Conservation (phyloP, 164 flowering plant species). For the Aristolochia contorta region DNA sequence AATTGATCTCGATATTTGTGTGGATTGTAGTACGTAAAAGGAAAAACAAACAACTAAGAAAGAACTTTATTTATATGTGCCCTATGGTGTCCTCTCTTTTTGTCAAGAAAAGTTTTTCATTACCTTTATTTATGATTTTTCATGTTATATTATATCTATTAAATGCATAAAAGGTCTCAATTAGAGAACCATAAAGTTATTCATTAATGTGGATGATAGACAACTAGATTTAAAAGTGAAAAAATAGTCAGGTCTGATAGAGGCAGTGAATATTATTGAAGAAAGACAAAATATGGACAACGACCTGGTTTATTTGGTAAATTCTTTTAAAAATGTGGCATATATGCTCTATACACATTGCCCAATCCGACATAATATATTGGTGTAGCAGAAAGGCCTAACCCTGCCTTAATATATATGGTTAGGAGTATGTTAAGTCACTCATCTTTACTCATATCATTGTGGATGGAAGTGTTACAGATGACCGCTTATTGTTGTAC, state of each 20-base stretch:
- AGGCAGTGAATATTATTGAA: background rate
- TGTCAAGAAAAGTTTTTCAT: background rate
- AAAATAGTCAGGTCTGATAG: background rate
- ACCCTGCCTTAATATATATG: slow-evolving; percentile 1
- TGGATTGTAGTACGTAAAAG: too few relatives aligned
- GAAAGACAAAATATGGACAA: background rate
- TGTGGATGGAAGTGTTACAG: background rate
- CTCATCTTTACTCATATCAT: background rate
- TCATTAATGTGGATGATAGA: background rate
- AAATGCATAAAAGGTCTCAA: background rate
- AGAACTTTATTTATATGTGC: too few relatives aligned
- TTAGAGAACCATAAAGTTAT: background rate
- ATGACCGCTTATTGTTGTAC: background rate
- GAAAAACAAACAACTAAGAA: too few relatives aligned
- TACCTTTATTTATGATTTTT: slow-evolving; percentile 2
- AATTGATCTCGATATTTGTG: too few relatives aligned
- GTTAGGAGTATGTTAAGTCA: slow-evolving; percentile 5
- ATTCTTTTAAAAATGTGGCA: background rate
- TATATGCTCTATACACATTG: slow-evolving; percentile 1
- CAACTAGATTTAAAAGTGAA: background rate
- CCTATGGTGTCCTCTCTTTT: background rate
- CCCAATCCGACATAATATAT: background rate
- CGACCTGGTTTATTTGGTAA: background rate
- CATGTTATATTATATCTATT: background rate
- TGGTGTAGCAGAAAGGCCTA: slow-evolving; percentile 4